Conservation (phyloP, 371 early-diverging fungal genomes). For the Apophysomyces sp. region DNA sequence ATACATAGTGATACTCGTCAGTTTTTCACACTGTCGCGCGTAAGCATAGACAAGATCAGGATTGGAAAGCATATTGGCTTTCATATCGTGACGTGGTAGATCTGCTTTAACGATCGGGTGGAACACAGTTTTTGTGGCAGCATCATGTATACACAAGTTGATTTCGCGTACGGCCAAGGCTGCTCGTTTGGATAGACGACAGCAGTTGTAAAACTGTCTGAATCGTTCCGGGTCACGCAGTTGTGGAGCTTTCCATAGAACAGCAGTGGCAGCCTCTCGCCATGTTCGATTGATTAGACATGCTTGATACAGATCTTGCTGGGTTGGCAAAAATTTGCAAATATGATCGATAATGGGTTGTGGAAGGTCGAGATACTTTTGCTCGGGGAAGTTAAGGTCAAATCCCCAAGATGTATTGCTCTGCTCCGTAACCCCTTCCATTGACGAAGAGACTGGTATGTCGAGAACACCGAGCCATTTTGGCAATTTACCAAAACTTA, state of each 20-base stretch:
- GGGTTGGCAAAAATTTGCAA: slow-evolving; percentile 27
- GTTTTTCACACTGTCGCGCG: slow-evolving; percentile 29
- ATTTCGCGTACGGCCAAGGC: slow-evolving; percentile 30
- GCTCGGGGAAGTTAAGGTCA: slow-evolving; percentile 3
- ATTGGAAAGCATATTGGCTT: slow-evolving; percentile 12
- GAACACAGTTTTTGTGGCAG: slow-evolving; percentile 11
- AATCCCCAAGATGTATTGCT: slow-evolving; percentile 5
- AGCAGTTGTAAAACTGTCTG: slow-evolving; percentile 11
- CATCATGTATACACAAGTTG: slow-evolving; percentile 21
- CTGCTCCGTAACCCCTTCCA: background rate
- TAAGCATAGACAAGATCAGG: slow-evolving; percentile 15
- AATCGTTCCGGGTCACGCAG: slow-evolving; percentile 23
- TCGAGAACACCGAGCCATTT: too few species aligned
- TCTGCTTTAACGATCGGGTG: slow-evolving; percentile 17
- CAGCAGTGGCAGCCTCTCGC: slow-evolving; percentile 26
- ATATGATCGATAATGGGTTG: slow-evolving; percentile 30
- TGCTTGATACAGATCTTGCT: slow-evolving; percentile 23
- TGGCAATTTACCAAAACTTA: too few species aligned
- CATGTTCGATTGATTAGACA: slow-evolving; percentile 33
- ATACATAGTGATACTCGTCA: slow-evolving; percentile 32
- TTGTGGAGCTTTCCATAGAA: slow-evolving; percentile 34
- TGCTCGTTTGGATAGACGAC: slow-evolving; percentile 8
- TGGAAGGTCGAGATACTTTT: slow-evolving; percentile 9
- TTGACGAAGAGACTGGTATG: background rate
- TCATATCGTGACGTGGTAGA: slow-evolving; percentile 12